phyloP scores from a whole-genome alignment of 2,329 filamentous ascomycete genomes.

The Alternaria sp. region DNA sequence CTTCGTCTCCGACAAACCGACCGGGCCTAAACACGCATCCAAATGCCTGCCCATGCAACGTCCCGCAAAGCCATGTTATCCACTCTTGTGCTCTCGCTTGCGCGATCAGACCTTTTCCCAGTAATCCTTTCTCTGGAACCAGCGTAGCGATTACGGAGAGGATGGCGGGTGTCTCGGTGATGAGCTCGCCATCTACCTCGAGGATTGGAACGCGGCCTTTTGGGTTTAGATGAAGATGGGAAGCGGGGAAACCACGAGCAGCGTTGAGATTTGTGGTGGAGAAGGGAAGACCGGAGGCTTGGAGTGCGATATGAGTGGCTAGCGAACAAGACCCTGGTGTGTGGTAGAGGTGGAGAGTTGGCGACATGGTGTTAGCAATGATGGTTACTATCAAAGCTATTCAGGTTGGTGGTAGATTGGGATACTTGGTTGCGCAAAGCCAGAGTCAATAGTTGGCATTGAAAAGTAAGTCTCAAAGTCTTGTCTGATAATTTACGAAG shows the following conservation, averaged over 20 bases:
- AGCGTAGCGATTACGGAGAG: background rate
- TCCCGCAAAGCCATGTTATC: slow-evolving; percentile 29
- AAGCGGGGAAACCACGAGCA: slow-evolving; percentile 18
- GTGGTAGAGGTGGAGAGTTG: slow-evolving; percentile 30
- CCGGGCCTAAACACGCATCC: slow-evolving; percentile 27
- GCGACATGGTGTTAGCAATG: slow-evolving; percentile 18
- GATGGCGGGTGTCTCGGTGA: slow-evolving; percentile 23
- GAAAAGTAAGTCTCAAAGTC: too few species aligned
- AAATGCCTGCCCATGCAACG: slow-evolving; percentile 30
- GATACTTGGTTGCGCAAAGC: too few species aligned
- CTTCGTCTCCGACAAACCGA: slow-evolving; percentile 23
- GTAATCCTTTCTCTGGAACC: slow-evolving; percentile 22
- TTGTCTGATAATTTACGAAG: too few species aligned
- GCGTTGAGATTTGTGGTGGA: slow-evolving; percentile 17
- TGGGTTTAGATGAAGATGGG: slow-evolving; percentile 27
- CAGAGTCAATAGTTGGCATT: too few species aligned
- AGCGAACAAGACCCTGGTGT: slow-evolving; percentile 27
- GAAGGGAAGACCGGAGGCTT: slow-evolving; percentile 22
- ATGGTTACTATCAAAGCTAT: background rate
- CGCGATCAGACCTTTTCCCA: slow-evolving; percentile 25
- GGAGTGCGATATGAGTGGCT: slow-evolving; percentile 31
- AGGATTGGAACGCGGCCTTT: slow-evolving; percentile 35
- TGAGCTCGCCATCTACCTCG: slow-evolving; percentile 24
- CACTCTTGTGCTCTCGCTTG: slow-evolving; percentile 31
- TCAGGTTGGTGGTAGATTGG: too few species aligned